These are phyloP conservation scores for Peniophora sp. DNA, from an alignment of 1,284 basidiomycete species.

Conservation along the genomic window DNA sequence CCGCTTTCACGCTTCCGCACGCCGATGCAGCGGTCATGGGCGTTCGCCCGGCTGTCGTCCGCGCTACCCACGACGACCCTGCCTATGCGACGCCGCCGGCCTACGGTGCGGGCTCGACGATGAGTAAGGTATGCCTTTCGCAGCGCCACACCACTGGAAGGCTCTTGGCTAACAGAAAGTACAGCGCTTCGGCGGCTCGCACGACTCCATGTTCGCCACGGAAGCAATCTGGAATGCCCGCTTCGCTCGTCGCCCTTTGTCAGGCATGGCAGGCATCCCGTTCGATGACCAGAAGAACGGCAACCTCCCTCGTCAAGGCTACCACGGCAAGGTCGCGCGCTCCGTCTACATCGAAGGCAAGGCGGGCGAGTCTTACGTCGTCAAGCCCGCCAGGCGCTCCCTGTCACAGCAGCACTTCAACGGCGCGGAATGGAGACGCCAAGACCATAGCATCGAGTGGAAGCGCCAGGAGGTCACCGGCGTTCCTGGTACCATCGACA, in stretches of 20 bases:
- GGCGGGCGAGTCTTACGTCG: constrained; percentile 13
- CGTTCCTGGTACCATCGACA: constrained; percentile 36
- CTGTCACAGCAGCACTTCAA: constrained; percentile 3
- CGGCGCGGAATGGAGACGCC: not conserved
- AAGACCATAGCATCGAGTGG: not conserved
- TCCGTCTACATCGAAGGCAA: constrained; percentile 12
- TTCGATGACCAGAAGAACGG: constrained; percentile 11
- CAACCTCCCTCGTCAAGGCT: not conserved
- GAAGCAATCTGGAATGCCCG: constrained; percentile 8
- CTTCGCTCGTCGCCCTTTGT: constrained; percentile 13
- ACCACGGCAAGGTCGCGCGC: constrained; percentile 6
- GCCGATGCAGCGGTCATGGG: constrained; percentile 31
- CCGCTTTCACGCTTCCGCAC: constrained; percentile 27
- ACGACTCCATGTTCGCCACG: not conserved
- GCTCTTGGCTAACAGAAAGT: constrained; percentile 7
- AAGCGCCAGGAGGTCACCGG: constrained; percentile 14
- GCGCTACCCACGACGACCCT: constrained; percentile 12
- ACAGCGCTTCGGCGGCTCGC: constrained; percentile 4
- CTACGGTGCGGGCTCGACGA: not conserved
- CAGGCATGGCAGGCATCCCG: constrained; percentile 15
- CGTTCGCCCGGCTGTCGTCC: constrained; percentile 9
- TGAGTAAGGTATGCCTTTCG: not conserved
- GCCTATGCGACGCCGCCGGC: constrained; percentile 12
- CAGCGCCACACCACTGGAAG: constrained; percentile 5
- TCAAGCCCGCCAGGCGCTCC: constrained; percentile 7